Evolutionary conservation across 139 green algal genomes (phyloP).

Genomic region (Marvania coccoides): DNA sequence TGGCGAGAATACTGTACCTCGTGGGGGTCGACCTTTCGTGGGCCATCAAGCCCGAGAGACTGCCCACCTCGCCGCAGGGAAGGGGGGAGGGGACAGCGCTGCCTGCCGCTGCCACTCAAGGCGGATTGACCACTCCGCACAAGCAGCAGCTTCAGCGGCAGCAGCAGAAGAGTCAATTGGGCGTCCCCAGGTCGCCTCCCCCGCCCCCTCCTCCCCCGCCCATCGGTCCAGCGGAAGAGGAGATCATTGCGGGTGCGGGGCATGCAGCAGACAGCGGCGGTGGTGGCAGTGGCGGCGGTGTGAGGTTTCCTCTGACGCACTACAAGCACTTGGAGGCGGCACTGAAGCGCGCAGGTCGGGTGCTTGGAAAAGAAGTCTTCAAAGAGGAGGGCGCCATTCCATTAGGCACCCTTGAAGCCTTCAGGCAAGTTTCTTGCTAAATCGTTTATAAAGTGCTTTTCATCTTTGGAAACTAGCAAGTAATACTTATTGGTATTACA

Average conservation of each 20-base stretch:
- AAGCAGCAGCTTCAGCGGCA: constrained; percentile 1
- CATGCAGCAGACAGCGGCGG: not conserved
- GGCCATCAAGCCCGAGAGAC: not conserved
- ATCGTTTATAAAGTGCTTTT: too few species aligned
- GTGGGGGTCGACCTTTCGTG: constrained; percentile 23
- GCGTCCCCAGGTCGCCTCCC: too few species aligned
- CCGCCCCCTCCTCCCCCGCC: too few species aligned
- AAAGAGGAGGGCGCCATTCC: constrained; percentile 11
- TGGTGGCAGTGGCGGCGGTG: not conserved
- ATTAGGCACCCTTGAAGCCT: constrained; percentile 8
- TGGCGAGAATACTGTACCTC: constrained; percentile 35
- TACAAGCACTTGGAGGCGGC: constrained; percentile 27
- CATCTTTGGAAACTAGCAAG: too few species aligned
- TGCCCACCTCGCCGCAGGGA: not conserved
- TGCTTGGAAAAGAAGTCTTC: constrained; percentile 6
- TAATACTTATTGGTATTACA: too few species aligned
- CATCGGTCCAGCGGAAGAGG: too few species aligned
- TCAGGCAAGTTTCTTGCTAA: constrained; percentile 23
- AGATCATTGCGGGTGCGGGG: too few species aligned
- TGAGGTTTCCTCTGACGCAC: constrained; percentile 21
- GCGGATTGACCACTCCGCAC: not conserved
- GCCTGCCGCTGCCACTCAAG: not conserved
- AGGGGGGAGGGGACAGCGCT: not conserved
- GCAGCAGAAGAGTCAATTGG: too few species aligned
- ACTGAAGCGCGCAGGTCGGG: constrained; percentile 6